Evolutionary conservation across 2,329 filamentous ascomycete genomes (phyloP).

Genomic region (Penicillium sp.): DNA sequence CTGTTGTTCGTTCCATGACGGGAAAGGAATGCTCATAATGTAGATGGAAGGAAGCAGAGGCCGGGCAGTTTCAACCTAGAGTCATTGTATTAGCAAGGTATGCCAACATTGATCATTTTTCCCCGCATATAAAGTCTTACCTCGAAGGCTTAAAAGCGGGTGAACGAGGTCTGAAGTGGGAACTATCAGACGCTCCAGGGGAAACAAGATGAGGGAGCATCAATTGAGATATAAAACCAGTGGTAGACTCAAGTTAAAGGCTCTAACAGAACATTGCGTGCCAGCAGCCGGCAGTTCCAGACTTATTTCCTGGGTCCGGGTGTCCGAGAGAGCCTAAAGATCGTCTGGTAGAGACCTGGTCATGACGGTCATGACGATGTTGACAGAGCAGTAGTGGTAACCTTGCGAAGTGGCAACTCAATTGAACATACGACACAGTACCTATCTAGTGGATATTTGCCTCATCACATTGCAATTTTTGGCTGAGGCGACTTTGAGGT

Average conservation of each 20-base stretch:
- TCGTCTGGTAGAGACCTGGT: conserved; percentile 7
- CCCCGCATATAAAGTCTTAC: background rate
- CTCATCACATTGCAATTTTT: conserved; percentile 3
- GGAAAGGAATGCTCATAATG: conserved; percentile 34
- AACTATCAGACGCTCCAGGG: conserved; percentile 22
- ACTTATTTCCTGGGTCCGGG: conserved; percentile 12
- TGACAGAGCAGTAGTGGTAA: conserved; percentile 6
- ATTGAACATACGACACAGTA: background rate
- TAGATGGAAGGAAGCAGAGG: conserved; percentile 4
- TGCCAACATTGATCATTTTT: background rate
- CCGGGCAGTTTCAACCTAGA: background rate
- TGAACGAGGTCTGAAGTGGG: background rate
- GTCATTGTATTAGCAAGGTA: background rate
- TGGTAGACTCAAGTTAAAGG: conserved; percentile 12
- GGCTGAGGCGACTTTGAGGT: conserved; percentile 21
- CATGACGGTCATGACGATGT: conserved; percentile 18
- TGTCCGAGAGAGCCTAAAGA: conserved; percentile 11
- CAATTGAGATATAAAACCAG: conserved; percentile 16
- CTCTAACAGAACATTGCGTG: conserved; percentile 7
- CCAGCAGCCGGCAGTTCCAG: conserved; percentile 3
- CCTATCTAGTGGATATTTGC: conserved; percentile 10
- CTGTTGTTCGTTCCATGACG: conserved; percentile 35
- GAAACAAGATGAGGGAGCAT: conserved; percentile 6
- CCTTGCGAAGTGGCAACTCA: conserved; percentile 20
- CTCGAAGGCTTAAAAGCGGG: background rate